Evolutionary conservation across 2,329 filamentous ascomycete species (phyloP), one percentile per base, ranked within the genome.

Genomic region (Plenodomus biglobosus): DNA sequence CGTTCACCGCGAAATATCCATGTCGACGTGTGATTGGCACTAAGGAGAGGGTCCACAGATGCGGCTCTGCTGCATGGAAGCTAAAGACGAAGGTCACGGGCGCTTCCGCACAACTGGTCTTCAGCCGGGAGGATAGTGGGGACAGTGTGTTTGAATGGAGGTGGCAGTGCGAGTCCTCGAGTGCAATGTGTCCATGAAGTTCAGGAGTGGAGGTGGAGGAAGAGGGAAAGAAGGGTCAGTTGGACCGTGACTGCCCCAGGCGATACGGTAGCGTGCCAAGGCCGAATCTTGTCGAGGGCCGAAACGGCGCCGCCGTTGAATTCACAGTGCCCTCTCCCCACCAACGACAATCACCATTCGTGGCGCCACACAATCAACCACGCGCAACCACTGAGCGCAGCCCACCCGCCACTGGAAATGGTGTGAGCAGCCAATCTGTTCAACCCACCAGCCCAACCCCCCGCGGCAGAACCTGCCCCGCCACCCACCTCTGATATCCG

Each of bases 371-470:
- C 40, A 43, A 37, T 47, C n/a, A 42, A 42, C 38, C 40, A 40
- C 48, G 38, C 49, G 55, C 60, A 56, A 53, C 40, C 8, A 36
- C 38, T n/a, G 20, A 18, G 19, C 27, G 35, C 35, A 37, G 34
- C 34, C 30, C 18, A 34, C 37, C 17, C 36, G 7, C 34, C 36
- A 24, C 52, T 52, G 55, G 62, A 59, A 48, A 68, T 68, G 65
- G 61, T 65, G 56, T 66, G 55, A 61, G 54, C 32, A 38, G 44
- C 18, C 40, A 13, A 24, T 32, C 30, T 44, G 30, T 34, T 35
- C 30, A 16, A 40, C 41, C 46, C 32, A 38, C 34, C 18, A 27
- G 22, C 22, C 22, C 22, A 24, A 24, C 10, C 22, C 22, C 22
- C n/a, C n/a, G n/a, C 22, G 22, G 22, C 10, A 24, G 22, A 5